phyloP scores from a whole-genome alignment of 352 stramenopile species.

The Pythium utonaiense region DNA sequence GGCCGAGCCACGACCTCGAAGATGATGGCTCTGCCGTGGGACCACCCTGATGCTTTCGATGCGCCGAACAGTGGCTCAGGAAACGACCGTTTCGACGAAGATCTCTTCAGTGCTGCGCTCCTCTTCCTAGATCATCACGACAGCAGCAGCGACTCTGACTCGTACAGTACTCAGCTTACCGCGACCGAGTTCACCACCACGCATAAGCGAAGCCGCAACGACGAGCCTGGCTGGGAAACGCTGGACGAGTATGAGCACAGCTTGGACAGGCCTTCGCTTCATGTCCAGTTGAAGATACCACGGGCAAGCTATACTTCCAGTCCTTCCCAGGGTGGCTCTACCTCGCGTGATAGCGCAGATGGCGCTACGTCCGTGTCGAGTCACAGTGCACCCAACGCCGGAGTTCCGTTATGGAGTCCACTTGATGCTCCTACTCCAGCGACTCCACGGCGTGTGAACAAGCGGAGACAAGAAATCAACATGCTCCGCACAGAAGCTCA shows the following conservation, averaged over 20 bases:
- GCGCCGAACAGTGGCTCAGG: not conserved
- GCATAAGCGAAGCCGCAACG: not conserved
- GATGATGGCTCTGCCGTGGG: conserved; percentile 6
- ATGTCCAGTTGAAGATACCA: not conserved
- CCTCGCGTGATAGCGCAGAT: too few relatives aligned
- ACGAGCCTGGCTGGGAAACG: not conserved
- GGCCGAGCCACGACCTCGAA: too few relatives aligned
- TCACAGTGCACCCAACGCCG: not conserved
- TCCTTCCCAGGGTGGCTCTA: not conserved
- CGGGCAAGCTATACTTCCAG: not conserved
- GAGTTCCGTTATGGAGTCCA: not conserved
- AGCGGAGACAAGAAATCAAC: conserved; percentile 13
- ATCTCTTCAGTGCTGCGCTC: conserved; percentile 14
- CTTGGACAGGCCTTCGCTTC: not conserved
- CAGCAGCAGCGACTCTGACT: conserved; percentile 3
- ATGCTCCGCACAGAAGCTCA: conserved; percentile 5
- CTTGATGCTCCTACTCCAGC: not conserved
- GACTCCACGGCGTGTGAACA: conserved; percentile 1
- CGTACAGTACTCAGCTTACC: not conserved
- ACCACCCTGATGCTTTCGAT: not conserved
- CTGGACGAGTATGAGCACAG: not conserved
- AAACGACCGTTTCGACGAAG: conserved; percentile 1
- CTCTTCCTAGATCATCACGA: conserved; percentile 11
- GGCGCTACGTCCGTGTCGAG: not conserved
- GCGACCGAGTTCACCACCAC: not conserved